Base-by-base conservation (phyloP, 441 rosid genomes). In the Melastoma candidum region DNA sequence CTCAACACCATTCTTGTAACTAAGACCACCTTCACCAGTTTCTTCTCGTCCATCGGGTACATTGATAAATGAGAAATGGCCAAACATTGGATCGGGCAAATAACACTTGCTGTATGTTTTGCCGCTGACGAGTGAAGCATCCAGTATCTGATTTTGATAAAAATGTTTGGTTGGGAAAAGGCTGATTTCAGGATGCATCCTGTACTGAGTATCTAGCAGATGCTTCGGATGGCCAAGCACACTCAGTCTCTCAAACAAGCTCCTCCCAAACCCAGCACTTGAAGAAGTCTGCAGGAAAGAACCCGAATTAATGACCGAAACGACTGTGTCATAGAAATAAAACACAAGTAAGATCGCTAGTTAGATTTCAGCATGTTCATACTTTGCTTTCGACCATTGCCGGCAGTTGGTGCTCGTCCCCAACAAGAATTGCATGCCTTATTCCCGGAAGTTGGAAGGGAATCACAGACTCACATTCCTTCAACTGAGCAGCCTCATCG, bases 161-260 rank as follows among this genome's bases (percentile, higher is more conserved):
- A 81, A 78, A 49, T 69, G 69, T 1, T 0, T 49, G 5, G 62
- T 82, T 0, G 84, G 82, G 48, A 82, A 78, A 1, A 36, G 26
- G 36, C 88, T 74, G 49, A 78, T 82, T 0, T 72, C 68, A 24
- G 82, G 88, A 66, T 78, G 84, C 84, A 81, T 81, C 26, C 83
- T 64, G 32, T 82, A 79, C 44, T 82, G 88, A 13, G 66, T 57
- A 47, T 77, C 54, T n/a, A 77, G 65, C 25, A 75, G 54, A 2
- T 75, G 75, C 49, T 65, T 77, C 3, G 39, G 8, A 0, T 76
- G 64, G 9, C 71, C 74, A 4, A 77, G 57, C 0, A 48, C 11
- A n/a, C 63, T 72, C 56, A 82, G 58, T 27, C 89, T 81, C 49
- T 78, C 80, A 29, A 79, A 82, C 63, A 77, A 63, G 25, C 85